Evolutionary conservation across 192 early-diverging fungal species (phyloP).

Genomic region (Mortierella alpina): DNA sequence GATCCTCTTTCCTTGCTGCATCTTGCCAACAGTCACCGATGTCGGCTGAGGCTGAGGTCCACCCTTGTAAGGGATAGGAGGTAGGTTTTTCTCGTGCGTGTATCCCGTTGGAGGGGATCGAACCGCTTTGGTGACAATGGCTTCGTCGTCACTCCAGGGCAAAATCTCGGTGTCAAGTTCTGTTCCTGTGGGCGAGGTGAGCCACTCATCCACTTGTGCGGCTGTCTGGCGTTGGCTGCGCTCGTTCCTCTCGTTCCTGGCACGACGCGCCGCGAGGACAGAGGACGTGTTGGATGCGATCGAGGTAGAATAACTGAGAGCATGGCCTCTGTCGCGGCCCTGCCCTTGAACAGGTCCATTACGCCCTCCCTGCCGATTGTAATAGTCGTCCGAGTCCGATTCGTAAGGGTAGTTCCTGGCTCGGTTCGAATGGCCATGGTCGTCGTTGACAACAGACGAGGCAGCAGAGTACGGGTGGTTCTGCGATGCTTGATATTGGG

Average conservation of each 20-base stretch:
- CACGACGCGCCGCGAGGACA: slow-evolving; percentile 29
- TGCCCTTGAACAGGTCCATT: slow-evolving; percentile 9
- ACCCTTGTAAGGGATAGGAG: slow-evolving; percentile 22
- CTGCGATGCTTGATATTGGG: slow-evolving; percentile 13
- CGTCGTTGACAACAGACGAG: slow-evolving; percentile 33
- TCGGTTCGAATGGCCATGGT: slow-evolving; percentile 19
- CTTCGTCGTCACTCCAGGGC: slow-evolving; percentile 52
- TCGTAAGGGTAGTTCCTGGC: slow-evolving; percentile 17
- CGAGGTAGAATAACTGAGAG: slow-evolving; percentile 37
- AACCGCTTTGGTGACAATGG: slow-evolving; percentile 42
- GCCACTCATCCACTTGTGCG: slow-evolving; percentile 28
- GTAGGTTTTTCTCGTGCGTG: slow-evolving; percentile 33
- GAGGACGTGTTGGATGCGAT: slow-evolving; percentile 43
- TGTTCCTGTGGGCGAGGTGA: slow-evolving; percentile 48
- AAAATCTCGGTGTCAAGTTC: slow-evolving; percentile 45
- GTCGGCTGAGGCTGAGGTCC: neutral
- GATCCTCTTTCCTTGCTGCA: neutral
- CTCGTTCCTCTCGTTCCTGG: slow-evolving; percentile 35
- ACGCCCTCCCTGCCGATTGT: slow-evolving; percentile 24
- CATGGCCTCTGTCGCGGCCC: slow-evolving; percentile 14
- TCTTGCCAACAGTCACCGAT: neutral
- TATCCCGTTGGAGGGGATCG: slow-evolving; percentile 48
- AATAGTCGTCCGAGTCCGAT: slow-evolving; percentile 48
- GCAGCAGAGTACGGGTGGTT: slow-evolving; percentile 7
- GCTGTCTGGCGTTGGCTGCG: slow-evolving; percentile 11